phyloP scores from a whole-genome alignment of 1,139 yeast species.

The Yamadazyma friedrichii region DNA sequence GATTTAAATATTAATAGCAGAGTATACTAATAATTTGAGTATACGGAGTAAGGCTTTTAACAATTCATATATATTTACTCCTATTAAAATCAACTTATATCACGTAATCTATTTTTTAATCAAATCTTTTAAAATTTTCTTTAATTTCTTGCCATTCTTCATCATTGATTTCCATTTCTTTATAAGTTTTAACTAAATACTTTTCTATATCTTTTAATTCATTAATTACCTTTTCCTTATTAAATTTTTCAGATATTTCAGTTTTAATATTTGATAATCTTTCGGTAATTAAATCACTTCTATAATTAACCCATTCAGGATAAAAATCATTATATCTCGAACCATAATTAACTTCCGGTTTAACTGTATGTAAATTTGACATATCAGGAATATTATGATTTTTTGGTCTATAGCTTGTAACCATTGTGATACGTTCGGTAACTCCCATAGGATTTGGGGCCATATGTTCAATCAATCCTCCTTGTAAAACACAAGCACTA shows the following conservation, averaged over 20 bases:
- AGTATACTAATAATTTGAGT: no score
- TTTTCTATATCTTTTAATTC: slow-evolving; percentile 36
- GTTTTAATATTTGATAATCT: slow-evolving; percentile 31
- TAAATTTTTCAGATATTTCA: slow-evolving; percentile 28
- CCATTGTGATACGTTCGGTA: slow-evolving; percentile 55
- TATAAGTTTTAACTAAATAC: slow-evolving; percentile 41
- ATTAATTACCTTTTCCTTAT: slow-evolving; percentile 37
- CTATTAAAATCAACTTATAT: not conserved
- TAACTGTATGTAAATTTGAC: slow-evolving; percentile 34
- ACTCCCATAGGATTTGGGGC: slow-evolving; percentile 56
- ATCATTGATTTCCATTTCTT: slow-evolving; percentile 38
- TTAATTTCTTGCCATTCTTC: slow-evolving; percentile 12
- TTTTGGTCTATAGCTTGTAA: slow-evolving; percentile 38
- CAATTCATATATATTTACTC: not conserved
- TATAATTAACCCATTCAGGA: slow-evolving; percentile 39
- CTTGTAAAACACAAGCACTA: slow-evolving; percentile 55
- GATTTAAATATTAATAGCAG: no score
- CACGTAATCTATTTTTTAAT: not conserved
- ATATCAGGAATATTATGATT: slow-evolving; percentile 25
- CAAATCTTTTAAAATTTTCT: slow-evolving; percentile 3
- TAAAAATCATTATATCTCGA: slow-evolving; percentile 34
- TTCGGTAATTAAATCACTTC: slow-evolving; percentile 36
- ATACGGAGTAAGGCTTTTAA: no score
- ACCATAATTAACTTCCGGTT: slow-evolving; percentile 39
- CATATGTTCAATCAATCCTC: slow-evolving; percentile 51